Conservation (phyloP, 2,329 filamentous ascomycete species). For the Tolypocladium paradoxum region DNA sequence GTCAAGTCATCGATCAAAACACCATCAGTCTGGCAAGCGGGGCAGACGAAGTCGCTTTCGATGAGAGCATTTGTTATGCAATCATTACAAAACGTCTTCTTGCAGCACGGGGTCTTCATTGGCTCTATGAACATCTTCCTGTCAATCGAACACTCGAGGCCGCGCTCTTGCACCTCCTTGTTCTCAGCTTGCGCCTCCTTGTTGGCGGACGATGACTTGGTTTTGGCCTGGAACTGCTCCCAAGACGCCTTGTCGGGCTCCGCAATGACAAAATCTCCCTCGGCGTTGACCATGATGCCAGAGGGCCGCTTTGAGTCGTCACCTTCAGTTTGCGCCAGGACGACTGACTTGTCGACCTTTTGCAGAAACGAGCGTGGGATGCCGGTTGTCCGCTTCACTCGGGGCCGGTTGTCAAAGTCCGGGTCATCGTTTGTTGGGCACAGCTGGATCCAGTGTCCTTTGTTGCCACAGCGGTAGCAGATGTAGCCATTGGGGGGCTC, state of each 20-base stretch:
- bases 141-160: slow-evolving; percentile 90
- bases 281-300: slow-evolving; percentile 94
- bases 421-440: slow-evolving; percentile 98
- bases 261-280: slow-evolving; percentile 94
- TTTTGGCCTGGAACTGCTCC: slow-evolving; percentile 94
- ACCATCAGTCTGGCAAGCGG: slow-evolving; percentile 80
- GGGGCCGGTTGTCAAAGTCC: slow-evolving; percentile 83
- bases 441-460: slow-evolving; percentile 98
- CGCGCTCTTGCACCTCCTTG: slow-evolving; percentile 79
- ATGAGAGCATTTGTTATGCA: slow-evolving; percentile 99
- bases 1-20: slow-evolving; percentile 88
- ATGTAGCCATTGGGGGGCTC: slow-evolving; percentile 90
- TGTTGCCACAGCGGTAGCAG: slow-evolving; percentile 91
- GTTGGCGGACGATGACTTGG: slow-evolving; percentile 75
- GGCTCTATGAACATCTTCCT: slow-evolving; percentile 97
- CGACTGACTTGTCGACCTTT: slow-evolving; percentile 83
- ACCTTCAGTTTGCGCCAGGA: slow-evolving; percentile 61
- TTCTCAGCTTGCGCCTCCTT: slow-evolving; percentile 67
- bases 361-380: slow-evolving; percentile 94
- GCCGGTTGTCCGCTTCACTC: slow-evolving; percentile 92
- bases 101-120: slow-evolving; percentile 98
- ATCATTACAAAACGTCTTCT: slow-evolving; percentile 97
- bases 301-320: slow-evolving; percentile 77
- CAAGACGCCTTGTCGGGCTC: slow-evolving; percentile 92
- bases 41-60: slow-evolving; percentile 95